Evolutionary conservation across 2,329 filamentous ascomycete genomes (phyloP).

Genomic region (Hirsutella thompsonii): DNA sequence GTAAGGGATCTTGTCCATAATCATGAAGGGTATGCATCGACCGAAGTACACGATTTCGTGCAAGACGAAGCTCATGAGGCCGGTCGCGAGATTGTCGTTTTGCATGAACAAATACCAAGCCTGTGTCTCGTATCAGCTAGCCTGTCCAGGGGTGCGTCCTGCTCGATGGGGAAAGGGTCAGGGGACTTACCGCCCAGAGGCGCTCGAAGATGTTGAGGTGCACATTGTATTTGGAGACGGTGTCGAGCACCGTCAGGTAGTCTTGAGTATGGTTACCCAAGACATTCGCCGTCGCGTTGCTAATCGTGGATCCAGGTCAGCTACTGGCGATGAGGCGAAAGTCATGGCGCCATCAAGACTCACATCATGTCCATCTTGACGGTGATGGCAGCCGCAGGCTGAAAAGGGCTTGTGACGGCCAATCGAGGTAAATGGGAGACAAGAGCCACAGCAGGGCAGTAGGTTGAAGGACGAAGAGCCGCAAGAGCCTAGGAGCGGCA

Average conservation of each 20-base stretch:
- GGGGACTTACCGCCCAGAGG: slow-evolving; percentile 63
- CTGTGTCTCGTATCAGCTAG: slow-evolving; percentile 14
- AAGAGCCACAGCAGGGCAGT: background rate
- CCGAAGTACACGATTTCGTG: slow-evolving; percentile 95
- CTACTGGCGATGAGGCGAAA: slow-evolving; percentile 5
- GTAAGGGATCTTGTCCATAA: slow-evolving; percentile 76
- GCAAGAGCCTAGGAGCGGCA: background rate
- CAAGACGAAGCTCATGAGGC: slow-evolving; percentile 93
- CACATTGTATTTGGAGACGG: slow-evolving; percentile 62
- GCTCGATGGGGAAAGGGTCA: background rate
- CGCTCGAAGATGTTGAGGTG: slow-evolving; percentile 78
- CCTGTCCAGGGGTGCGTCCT: background rate
- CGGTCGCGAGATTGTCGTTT: slow-evolving; percentile 91
- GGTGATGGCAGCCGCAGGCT: background rate
- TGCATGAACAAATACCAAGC: slow-evolving; percentile 98
- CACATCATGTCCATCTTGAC: slow-evolving; percentile 21
- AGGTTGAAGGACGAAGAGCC: background rate
- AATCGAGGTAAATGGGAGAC: background rate
- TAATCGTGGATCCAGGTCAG: slow-evolving; percentile 12
- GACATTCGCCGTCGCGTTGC: slow-evolving; percentile 37
- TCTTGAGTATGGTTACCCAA: slow-evolving; percentile 32
- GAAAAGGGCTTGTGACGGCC: background rate
- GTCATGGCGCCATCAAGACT: slow-evolving; percentile 8
- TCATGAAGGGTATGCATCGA: slow-evolving; percentile 77
- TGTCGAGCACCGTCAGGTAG: slow-evolving; percentile 47